phyloP scores from a whole-genome alignment of 257 asterid species.

The Eucommia ulmoides region DNA sequence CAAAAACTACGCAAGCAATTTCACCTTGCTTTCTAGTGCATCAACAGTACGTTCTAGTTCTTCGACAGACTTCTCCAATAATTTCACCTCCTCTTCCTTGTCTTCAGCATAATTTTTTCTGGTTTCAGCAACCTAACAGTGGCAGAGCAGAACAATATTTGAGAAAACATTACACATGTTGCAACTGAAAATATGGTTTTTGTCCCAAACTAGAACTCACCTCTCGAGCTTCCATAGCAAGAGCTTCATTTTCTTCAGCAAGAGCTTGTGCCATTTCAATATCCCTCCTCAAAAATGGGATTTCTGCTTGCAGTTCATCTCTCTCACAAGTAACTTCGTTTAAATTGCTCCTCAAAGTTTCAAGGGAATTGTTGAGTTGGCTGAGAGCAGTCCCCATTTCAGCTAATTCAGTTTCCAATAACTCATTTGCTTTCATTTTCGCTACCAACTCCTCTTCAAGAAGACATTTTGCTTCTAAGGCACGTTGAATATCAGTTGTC shows the following conservation, averaged over 20 bases:
- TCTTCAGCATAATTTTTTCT: conserved; percentile 48
- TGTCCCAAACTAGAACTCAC: conserved; percentile 23
- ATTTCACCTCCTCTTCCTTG: conserved; percentile 81
- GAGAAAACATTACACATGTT: background rate
- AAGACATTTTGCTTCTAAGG: conserved; percentile 32
- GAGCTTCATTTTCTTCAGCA: conserved; percentile 64
- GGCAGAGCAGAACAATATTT: conserved; percentile 1
- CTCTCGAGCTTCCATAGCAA: conserved; percentile 72
- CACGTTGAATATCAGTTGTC: conserved; percentile 30
- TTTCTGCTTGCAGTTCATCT: conserved; percentile 38
- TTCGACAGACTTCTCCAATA: conserved; percentile 80
- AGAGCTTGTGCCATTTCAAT: conserved; percentile 47
- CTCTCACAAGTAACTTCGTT: conserved; percentile 32
- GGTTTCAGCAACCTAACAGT: conserved; percentile 45
- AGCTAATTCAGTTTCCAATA: conserved; percentile 51
- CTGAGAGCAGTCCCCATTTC: conserved; percentile 48
- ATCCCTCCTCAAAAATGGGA: conserved; percentile 35
- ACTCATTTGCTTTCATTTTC: conserved; percentile 31
- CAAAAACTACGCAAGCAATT: background rate
- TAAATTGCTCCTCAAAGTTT: conserved; percentile 47
- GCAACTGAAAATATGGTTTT: background rate
- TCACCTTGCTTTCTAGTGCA: conserved; percentile 87
- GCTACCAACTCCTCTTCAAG: conserved; percentile 46
- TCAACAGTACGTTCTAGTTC: conserved; percentile 81
- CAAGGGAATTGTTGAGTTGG: conserved; percentile 41